Conservation (phyloP, 139 green algal species). For the Chlorella sp. region DNA sequence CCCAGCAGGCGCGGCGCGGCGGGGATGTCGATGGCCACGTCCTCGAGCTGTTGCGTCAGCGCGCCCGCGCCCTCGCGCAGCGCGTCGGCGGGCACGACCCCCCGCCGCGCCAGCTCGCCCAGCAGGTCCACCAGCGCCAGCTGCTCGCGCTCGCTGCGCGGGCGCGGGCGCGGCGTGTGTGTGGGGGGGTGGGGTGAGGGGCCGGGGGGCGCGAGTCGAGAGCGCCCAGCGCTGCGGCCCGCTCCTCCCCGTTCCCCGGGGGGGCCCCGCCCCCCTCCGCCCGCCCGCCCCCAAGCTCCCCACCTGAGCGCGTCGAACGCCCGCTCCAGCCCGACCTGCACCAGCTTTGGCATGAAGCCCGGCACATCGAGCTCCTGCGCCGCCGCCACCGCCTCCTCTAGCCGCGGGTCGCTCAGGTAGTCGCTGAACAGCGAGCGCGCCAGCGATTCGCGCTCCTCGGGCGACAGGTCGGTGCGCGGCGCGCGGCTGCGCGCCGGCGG, state of each 20-base stretch:
- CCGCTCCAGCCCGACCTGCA: conserved; percentile 56
- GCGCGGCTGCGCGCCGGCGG: no score
- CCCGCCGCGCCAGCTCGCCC: conserved; percentile 53
- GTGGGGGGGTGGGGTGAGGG: no score
- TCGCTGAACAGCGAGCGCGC: conserved; percentile 52
- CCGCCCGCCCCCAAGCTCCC: no score
- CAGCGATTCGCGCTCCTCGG: conserved; percentile 48
- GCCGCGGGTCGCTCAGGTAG: conserved; percentile 39
- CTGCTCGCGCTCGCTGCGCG: conserved; percentile 56
- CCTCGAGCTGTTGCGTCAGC: conserved; percentile 62
- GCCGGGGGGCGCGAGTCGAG: no score
- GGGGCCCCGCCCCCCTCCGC: no score
- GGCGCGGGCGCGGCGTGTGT: no score
- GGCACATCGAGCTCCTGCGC: conserved; percentile 46
- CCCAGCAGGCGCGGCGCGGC: conserved; percentile 70
- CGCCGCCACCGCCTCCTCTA: conserved; percentile 45
- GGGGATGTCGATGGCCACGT: conserved; percentile 78
- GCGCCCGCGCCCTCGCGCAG: conserved; percentile 51
- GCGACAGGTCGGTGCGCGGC: conserved; percentile 30
- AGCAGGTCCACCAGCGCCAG: conserved; percentile 62
- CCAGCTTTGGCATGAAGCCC: conserved; percentile 43
- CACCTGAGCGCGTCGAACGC: conserved; percentile 71
- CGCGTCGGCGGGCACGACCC: conserved; percentile 45
- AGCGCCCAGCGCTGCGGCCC: no score
- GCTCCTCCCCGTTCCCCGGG: no score